Evolutionary conservation across 768 basidiomycete genomes (phyloP), one percentile per base, ranked within the genome.

Genomic region (Rhizopogon vinicolor): DNA sequence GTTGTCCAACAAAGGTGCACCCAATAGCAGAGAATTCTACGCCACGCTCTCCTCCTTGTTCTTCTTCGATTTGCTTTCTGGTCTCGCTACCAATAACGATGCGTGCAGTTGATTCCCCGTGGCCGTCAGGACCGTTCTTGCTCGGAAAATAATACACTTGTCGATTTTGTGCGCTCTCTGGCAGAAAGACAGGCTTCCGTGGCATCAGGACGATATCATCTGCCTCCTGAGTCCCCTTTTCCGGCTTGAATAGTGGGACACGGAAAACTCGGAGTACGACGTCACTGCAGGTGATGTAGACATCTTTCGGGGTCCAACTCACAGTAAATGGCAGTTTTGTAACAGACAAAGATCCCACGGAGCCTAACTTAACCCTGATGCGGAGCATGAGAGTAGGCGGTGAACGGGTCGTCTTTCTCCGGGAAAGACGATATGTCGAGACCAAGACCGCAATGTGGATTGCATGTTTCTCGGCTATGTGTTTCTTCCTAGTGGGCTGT

Each of bases 251-350:
- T 5, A 70, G 59, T 9, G 52, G 44, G 25, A 70, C 57, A 16
- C 64, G 64, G 25, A 37, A 58, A 4, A 67, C 63, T 22, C 45
- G 41, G 16, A 70, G 59, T 7, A 45, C 44, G 2, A 45, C 46
- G n/a, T 41, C 49, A 49, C 61, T 61, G 12, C 55, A 41, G 1
- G 66, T 65, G 19, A 68, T n/a, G 54, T 64, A 68, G 8, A 68
- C 57, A 9, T 68, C 39, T 7, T 57, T 44, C 9, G 58, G 41
- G 2, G 60, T 64, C 68, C 68, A 70, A 1, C 64, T 70, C 28
- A 70, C 39, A 28, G 57, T 65, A 58, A 39, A 67, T 1, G 68
- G 67, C 8, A 67, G 56, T 25, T 60, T 51, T 14, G 66, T 60
- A n/a, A 63, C 60, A 12, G 53, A 39, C 4, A 68, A 13, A 7